phyloP scores from a whole-genome alignment of 345 rosid species.

The Populus alba region DNA sequence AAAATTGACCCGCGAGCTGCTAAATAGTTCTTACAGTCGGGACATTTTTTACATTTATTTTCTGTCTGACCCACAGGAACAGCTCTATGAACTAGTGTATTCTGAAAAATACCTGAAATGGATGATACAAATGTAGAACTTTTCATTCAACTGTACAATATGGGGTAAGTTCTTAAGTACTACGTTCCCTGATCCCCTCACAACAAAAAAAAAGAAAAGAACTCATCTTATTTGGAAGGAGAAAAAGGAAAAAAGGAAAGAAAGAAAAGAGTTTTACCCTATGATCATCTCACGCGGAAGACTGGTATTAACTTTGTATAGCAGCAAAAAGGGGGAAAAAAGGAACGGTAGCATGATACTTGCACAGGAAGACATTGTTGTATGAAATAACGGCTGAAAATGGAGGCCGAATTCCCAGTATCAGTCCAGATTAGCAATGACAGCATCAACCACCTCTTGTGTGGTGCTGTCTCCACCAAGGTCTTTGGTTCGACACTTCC shows the following conservation, averaged over 20 bases:
- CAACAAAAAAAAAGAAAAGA: neutral
- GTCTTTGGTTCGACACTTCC: constrained; percentile 72
- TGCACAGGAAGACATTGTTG: neutral
- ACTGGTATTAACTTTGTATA: neutral
- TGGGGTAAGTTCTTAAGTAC: neutral
- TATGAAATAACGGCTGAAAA: neutral
- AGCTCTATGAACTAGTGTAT: too few species aligned
- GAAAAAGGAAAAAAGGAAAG: neutral
- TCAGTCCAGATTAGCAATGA: constrained; percentile 28
- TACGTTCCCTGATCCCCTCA: neutral
- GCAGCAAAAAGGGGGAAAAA: neutral
- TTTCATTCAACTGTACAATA: neutral
- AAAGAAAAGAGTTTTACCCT: too few species aligned
- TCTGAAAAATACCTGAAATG: neutral
- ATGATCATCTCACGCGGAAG: neutral
- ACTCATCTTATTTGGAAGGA: neutral
- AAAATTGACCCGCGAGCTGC: too few species aligned
- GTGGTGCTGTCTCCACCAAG: constrained; percentile 76
- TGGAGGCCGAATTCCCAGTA: neutral
- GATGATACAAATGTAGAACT: neutral
- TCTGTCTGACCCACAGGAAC: too few species aligned
- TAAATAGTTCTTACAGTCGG: too few species aligned
- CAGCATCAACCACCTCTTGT: constrained; percentile 78
- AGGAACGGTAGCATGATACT: neutral
- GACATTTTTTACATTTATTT: too few species aligned